A percentile compares a stretch with the other conserved stretches of the same genome.
These are phyloP conservation scores for Mesembryanthemum crystallinum DNA, from an alignment of 148 eudicot species.

Conservation along the genomic window DNA sequence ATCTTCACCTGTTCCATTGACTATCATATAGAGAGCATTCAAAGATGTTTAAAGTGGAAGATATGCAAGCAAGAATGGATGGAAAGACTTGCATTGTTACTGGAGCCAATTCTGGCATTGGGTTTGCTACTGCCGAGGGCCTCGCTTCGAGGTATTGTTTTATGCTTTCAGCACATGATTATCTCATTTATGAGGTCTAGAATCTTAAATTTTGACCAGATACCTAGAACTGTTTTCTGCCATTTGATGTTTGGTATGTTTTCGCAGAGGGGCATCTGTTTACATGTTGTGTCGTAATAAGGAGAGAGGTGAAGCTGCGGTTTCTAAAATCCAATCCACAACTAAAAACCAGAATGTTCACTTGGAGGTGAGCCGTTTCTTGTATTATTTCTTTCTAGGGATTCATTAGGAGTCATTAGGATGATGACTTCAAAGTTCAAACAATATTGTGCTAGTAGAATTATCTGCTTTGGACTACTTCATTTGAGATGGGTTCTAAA, in stretches of 20 bases:
- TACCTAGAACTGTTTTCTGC: not conserved
- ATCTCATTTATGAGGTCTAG: not conserved
- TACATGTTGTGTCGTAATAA: conserved; percentile 87
- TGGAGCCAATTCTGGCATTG: conserved; percentile 96
- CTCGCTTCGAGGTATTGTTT: conserved; percentile 77
- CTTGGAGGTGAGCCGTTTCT: conserved; percentile 56
- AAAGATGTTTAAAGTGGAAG: conserved; percentile 71
- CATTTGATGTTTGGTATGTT: conserved; percentile 6
- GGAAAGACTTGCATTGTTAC: conserved; percentile 92
- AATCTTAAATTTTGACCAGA: not conserved
- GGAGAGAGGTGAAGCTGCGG: conserved; percentile 93
- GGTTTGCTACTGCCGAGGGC: conserved; percentile 83
- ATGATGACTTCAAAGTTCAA: too few relatives aligned
- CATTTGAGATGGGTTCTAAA: conserved; percentile 20
- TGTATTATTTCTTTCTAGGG: not conserved
- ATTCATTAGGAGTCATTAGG: too few relatives aligned
- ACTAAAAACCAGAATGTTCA: conserved; percentile 79
- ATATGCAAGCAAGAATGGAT: conserved; percentile 56
- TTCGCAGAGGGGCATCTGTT: conserved; percentile 81
- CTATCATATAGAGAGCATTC: conserved; percentile 64
- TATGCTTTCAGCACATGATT: conserved; percentile 15
- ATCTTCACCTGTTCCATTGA: not conserved
- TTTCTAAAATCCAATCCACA: conserved; percentile 57
- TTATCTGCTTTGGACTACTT: too few relatives aligned
- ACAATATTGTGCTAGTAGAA: too few relatives aligned